A percentile compares a stretch with the other conserved stretches of the same genome.
phyloP scores from a whole-genome alignment of 805 yeast genomes.

The Candida krabiensis region DNA sequence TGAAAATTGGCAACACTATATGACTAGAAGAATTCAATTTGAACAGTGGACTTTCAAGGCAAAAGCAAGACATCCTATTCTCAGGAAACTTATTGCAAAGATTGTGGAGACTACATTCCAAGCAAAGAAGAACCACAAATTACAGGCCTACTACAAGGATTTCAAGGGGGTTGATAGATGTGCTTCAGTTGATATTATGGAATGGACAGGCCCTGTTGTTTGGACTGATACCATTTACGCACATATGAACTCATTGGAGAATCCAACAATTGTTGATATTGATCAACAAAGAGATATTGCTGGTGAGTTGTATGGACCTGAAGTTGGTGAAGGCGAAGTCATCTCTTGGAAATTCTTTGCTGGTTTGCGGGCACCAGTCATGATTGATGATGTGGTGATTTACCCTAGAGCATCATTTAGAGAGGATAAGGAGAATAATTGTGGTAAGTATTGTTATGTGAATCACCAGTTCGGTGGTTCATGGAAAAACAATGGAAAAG shows the following conservation, averaged over 20 bases:
- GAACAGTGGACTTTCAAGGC: constrained; percentile 65
- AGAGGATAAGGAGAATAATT: constrained; percentile 34
- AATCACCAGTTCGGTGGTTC: constrained; percentile 38
- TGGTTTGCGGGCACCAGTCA: constrained; percentile 34
- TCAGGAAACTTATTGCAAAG: constrained; percentile 51
- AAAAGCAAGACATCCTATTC: constrained; percentile 60
- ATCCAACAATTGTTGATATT: constrained; percentile 35
- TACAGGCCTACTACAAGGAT: constrained; percentile 37
- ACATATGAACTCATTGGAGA: constrained; percentile 50
- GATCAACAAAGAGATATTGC: constrained; percentile 31
- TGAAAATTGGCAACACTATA: constrained; percentile 52
- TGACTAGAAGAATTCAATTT: constrained; percentile 55
- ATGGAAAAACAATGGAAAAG: constrained; percentile 36
- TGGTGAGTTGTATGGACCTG: constrained; percentile 34
- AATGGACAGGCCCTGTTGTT: constrained; percentile 78
- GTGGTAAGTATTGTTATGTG: constrained; percentile 36
- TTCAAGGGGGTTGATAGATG: constrained; percentile 38
- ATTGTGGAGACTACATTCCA: constrained; percentile 52
- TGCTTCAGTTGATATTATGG: constrained; percentile 50
- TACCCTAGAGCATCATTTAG: constrained; percentile 35
- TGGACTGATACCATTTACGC: constrained; percentile 75
- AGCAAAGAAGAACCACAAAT: constrained; percentile 34
- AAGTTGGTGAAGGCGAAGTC: constrained; percentile 24
- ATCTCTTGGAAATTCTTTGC: constrained; percentile 36
- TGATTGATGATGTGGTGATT: constrained; percentile 35